These are phyloP conservation scores for Kodamaea nitidulidarum DNA, from an alignment of 805 yeast species.

Conservation along the genomic window DNA sequence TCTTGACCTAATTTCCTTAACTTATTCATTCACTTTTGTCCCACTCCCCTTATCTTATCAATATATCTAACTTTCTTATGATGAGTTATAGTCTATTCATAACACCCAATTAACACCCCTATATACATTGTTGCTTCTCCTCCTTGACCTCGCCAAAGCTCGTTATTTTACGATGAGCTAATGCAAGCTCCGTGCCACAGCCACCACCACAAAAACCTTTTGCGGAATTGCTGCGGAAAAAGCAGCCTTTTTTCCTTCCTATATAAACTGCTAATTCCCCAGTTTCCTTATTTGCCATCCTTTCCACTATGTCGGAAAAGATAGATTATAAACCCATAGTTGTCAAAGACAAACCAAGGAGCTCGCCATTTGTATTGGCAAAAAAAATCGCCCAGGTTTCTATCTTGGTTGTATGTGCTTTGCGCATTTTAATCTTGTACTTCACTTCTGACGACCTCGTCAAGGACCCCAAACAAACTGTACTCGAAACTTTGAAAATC, in stretches of 20 bases:
- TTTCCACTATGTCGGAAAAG: slow-evolving; percentile 6
- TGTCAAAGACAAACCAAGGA: neutral
- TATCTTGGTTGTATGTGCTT: neutral
- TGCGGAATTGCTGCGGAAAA: neutral
- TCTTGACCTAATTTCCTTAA: no score
- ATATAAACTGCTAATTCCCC: neutral
- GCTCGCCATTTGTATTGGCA: neutral
- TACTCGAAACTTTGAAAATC: slow-evolving; percentile 28
- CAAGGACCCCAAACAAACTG: slow-evolving; percentile 12
- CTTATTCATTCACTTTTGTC: no score
- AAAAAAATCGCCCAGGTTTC: neutral
- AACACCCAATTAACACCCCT: no score
- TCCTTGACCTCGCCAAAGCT: no score
- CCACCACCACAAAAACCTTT: neutral
- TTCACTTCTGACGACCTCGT: slow-evolving; percentile 3
- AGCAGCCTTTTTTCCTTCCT: slow-evolving; percentile 1
- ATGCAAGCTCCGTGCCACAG: slow-evolving; percentile 1
- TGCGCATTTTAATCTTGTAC: neutral
- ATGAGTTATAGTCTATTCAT: no score
- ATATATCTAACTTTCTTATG: no score
- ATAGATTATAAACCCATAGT: slow-evolving; percentile 5
- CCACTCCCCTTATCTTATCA: no score
- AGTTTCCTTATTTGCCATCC: neutral
- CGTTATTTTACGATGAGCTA: no score
- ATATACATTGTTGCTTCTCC: no score